phyloP scores from a whole-genome alignment of 495 filamentous ascomycete genomes.

The Xylaria palmicola region DNA sequence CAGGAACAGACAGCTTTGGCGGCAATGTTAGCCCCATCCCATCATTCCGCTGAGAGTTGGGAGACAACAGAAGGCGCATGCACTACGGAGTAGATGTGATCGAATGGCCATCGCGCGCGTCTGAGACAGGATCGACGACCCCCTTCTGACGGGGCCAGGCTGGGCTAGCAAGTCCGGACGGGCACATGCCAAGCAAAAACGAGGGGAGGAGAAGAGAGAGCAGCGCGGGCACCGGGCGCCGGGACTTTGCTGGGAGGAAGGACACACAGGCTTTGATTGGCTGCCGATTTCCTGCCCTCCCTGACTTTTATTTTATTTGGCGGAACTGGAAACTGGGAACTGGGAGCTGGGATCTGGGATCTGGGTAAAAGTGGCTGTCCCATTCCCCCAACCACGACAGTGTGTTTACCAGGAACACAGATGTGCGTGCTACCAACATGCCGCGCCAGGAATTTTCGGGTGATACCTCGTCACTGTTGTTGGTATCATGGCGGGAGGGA shows the following conservation, averaged over 20 bases:
- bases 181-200: conserved; percentile 5
- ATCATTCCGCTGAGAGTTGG: too few relatives aligned
- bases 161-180: not conserved
- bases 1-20: too few relatives aligned
- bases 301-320: not conserved
- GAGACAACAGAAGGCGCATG: too few relatives aligned
- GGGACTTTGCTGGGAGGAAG: not conserved
- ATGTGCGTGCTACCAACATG: not conserved
- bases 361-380: conserved; percentile 1
- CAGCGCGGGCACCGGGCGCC: not conserved
- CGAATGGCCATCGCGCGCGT: not conserved
- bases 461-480: too few relatives aligned
- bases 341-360: too few relatives aligned
- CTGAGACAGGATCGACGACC: conserved; percentile 4
- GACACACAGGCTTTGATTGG: conserved; percentile 13
- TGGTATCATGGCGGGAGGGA: too few relatives aligned
- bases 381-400: conserved; percentile 6
- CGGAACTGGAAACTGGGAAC: too few relatives aligned
- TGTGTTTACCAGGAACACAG: too few relatives aligned
- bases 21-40: too few relatives aligned
- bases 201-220: not conserved
- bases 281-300: conserved; percentile 2
- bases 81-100: too few relatives aligned
- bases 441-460: conserved; percentile 1
- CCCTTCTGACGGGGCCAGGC: conserved; percentile 7